These are phyloP conservation scores for Pyrus communis DNA, from an alignment of 306 rosid genomes.

Conservation along the genomic window DNA sequence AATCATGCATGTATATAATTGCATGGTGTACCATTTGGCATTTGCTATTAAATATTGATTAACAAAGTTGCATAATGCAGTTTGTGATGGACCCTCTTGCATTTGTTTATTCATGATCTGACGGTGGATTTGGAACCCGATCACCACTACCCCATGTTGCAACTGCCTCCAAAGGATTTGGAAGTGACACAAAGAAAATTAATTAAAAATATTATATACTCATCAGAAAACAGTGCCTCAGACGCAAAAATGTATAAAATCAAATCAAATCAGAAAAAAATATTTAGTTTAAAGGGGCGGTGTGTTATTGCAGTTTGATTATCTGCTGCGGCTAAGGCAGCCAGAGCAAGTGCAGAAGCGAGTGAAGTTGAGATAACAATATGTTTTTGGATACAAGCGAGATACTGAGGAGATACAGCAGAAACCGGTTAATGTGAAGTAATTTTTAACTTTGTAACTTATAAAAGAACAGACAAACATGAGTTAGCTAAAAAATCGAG, in stretches of 20 bases:
- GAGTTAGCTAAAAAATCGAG: too few species aligned
- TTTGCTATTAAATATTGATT: background rate
- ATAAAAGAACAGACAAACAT: too few species aligned
- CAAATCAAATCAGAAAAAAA: too few species aligned
- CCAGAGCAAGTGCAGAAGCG: background rate
- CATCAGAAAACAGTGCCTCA: background rate
- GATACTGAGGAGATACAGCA: too few species aligned
- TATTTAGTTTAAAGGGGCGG: too few species aligned
- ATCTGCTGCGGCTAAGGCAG: background rate
- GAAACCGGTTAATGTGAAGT: too few species aligned
- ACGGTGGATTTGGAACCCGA: background rate
- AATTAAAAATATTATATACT: too few species aligned
- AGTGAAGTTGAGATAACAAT: background rate
- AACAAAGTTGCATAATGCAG: background rate
- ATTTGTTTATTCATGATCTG: background rate
- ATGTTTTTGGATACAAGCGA: background rate
- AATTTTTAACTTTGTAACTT: too few species aligned
- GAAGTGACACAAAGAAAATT: background rate
- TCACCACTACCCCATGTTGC: background rate
- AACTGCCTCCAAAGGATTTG: background rate
- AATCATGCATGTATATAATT: background rate
- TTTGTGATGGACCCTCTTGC: background rate
- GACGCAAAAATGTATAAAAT: background rate
- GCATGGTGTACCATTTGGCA: background rate
- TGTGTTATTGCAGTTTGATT: background rate